Conservation (phyloP, 2,329 filamentous ascomycete genomes). For the Ascochyta lentis region DNA sequence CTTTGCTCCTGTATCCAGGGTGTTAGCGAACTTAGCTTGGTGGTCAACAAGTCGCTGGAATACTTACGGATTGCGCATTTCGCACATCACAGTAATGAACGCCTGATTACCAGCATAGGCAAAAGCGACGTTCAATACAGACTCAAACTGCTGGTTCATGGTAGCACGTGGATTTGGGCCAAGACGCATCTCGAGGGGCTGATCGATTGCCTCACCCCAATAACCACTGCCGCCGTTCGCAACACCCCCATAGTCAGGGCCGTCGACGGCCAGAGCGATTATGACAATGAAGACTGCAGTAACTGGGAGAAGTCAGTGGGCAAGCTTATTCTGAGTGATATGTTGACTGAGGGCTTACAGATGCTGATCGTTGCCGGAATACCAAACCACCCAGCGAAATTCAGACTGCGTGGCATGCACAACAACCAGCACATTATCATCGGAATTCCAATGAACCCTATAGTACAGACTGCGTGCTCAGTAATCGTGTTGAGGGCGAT, state of each 20-base stretch:
- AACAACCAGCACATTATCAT: slow-evolving; percentile 24
- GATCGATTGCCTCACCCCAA: slow-evolving; percentile 8
- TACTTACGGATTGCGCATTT: slow-evolving; percentile 58
- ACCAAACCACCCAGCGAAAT: slow-evolving; percentile 17
- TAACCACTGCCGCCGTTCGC: slow-evolving; percentile 10
- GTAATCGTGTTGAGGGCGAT: slow-evolving; percentile 39
- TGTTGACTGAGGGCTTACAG: slow-evolving; percentile 15
- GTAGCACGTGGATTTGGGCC: slow-evolving; percentile 6
- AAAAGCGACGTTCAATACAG: slow-evolving; percentile 66
- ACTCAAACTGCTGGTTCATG: slow-evolving; percentile 13
- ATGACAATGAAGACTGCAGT: slow-evolving; percentile 43
- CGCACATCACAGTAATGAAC: slow-evolving; percentile 70
- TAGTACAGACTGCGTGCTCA: slow-evolving; percentile 64
- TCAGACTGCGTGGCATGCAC: slow-evolving; percentile 22
- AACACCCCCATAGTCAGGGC: slow-evolving; percentile 6
- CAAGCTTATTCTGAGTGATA: slow-evolving; percentile 5
- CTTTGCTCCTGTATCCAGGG: not conserved
- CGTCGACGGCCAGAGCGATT: slow-evolving; percentile 8
- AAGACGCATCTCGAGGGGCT: slow-evolving; percentile 13
- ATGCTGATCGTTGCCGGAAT: slow-evolving; percentile 13
- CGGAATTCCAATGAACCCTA: slow-evolving; percentile 60
- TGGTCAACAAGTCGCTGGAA: slow-evolving; percentile 50
- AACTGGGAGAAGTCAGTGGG: slow-evolving; percentile 24
- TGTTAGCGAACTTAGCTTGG: not conserved
- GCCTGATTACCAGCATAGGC: slow-evolving; percentile 58